Conservation (phyloP, 345 rosid species). For the Hirschfeldia incana region DNA sequence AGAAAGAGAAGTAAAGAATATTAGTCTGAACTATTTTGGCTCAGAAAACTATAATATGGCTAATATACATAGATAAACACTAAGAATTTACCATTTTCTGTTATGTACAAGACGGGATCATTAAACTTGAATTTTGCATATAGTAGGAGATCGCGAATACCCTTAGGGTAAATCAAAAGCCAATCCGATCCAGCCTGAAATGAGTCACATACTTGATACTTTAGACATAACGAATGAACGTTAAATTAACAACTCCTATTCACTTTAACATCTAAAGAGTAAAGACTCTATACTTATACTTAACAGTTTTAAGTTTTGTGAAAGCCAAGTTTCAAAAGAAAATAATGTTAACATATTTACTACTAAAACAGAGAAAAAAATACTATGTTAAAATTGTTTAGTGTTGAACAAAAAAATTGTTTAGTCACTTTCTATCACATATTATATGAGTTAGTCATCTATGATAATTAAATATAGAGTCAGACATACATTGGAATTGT, state of each 20-base stretch:
- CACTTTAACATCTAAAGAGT: neutral
- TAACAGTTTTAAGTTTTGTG: no score
- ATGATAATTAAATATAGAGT: no score
- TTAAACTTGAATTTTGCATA: conserved; percentile 46
- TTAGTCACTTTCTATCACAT: no score
- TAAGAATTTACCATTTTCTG: conserved; percentile 54
- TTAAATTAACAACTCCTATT: neutral
- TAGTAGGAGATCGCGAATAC: conserved; percentile 46
- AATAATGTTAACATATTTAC: no score
- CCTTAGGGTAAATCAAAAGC: conserved; percentile 51
- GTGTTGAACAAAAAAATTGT: no score
- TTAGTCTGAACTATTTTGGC: neutral
- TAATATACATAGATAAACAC: neutral
- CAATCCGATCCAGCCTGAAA: conserved; percentile 42
- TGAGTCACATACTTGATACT: neutral
- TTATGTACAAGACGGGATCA: conserved; percentile 47
- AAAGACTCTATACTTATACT: neutral
- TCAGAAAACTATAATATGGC: neutral
- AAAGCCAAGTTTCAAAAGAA: no score
- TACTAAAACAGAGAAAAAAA: no score
- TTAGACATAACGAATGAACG: neutral
- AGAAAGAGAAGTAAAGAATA: neutral
- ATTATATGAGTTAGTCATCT: no score
- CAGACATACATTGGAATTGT: no score
- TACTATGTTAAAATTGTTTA: no score